These are phyloP conservation scores for Aspergillus ruber DNA, from an alignment of 2,329 filamentous ascomycete genomes.

Conservation along the genomic window DNA sequence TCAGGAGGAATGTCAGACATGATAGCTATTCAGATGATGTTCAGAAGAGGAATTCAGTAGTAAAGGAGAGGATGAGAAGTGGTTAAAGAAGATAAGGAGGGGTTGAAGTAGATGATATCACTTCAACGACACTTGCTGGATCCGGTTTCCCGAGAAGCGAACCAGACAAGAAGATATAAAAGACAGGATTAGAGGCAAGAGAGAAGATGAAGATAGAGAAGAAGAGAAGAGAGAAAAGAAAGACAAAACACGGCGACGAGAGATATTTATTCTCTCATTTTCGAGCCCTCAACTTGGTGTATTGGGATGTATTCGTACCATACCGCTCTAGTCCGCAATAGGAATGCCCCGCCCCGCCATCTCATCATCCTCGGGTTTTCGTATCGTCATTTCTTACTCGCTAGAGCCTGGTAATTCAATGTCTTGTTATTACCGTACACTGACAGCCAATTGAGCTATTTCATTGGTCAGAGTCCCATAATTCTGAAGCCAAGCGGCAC, in stretches of 20 bases:
- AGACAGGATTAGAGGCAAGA: not conserved
- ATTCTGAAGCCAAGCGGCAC: constrained; percentile 12
- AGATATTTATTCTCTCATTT: too few relatives aligned
- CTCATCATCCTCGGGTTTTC: too few relatives aligned
- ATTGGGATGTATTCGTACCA: too few relatives aligned
- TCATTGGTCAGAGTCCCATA: not conserved
- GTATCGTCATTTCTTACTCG: not conserved
- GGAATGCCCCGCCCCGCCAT: too few relatives aligned
- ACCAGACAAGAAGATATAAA: not conserved
- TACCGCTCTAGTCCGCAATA: too few relatives aligned
- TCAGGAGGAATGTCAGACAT: constrained; percentile 45
- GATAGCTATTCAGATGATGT: constrained; percentile 27
- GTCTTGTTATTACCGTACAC: too few relatives aligned
- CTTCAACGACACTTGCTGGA: constrained; percentile 1
- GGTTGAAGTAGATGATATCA: constrained; percentile 12
- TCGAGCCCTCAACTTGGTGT: too few relatives aligned
- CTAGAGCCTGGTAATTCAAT: not conserved
- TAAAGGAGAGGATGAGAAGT: constrained; percentile 48
- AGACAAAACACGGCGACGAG: too few relatives aligned
- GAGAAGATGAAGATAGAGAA: not conserved
- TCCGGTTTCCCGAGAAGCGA: not conserved
- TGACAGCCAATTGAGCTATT: not conserved
- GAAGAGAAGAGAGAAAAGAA: too few relatives aligned
- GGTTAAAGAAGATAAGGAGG: constrained; percentile 6
- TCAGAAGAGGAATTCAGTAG: constrained; percentile 53